Evolutionary conservation across 2,329 filamentous ascomycete genomes (phyloP).

Genomic region (Neopestalotiopsis rosae): DNA sequence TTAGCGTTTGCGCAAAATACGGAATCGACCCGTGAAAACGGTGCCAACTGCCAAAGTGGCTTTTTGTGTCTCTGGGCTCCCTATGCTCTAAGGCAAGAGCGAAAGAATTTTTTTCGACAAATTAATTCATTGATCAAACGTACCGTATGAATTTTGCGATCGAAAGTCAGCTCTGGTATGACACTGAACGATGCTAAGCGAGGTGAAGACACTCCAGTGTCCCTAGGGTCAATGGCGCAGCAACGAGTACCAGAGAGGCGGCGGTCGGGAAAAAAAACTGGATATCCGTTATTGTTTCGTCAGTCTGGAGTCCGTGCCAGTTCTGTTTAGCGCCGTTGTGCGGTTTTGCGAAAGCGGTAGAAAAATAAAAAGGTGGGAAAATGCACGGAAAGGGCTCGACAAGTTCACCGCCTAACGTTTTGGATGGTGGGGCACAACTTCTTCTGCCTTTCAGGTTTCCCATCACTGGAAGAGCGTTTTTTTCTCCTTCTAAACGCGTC

Average conservation of each 20-base stretch:
- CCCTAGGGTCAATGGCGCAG: too few species aligned
- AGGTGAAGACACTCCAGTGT: too few species aligned
- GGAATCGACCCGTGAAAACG: not conserved
- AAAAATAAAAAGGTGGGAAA: slow-evolving; percentile 3
- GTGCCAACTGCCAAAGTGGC: not conserved
- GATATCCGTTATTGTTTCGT: not conserved
- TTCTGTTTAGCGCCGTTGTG: not conserved
- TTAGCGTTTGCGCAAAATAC: not conserved
- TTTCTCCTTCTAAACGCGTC: not conserved
- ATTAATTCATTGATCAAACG: too few species aligned
- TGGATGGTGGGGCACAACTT: not conserved
- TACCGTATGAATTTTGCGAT: too few species aligned
- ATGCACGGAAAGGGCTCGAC: not conserved
- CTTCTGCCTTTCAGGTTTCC: not conserved
- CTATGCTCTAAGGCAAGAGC: not conserved
- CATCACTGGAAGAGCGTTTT: not conserved
- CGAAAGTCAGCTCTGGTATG: too few species aligned
- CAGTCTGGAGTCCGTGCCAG: not conserved
- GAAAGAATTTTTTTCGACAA: too few species aligned
- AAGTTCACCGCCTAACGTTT: not conserved
- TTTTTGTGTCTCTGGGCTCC: not conserved
- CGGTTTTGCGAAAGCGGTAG: not conserved
- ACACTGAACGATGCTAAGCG: too few species aligned
- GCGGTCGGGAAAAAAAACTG: too few species aligned
- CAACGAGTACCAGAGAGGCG: too few species aligned